Evolutionary conservation across 306 rosid genomes (phyloP).

Genomic region (Quercus cerris): DNA sequence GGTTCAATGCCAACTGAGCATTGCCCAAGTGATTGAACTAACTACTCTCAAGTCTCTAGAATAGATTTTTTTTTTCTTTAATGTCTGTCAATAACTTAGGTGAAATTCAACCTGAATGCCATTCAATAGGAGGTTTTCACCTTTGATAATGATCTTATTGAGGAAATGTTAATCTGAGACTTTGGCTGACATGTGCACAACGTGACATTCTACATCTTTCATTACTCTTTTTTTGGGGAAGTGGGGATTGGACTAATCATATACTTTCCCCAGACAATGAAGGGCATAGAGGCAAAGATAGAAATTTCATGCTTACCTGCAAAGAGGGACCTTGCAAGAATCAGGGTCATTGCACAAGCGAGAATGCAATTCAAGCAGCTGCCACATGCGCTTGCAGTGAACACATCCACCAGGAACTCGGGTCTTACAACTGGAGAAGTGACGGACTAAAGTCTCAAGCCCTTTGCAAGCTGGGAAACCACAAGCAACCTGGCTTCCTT

Average conservation of each 20-base stretch:
- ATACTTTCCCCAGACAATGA: not conserved
- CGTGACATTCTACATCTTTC: too few species aligned
- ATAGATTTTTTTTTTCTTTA: too few species aligned
- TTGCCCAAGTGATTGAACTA: too few species aligned
- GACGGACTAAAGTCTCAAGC: conserved; percentile 48
- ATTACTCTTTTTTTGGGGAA: too few species aligned
- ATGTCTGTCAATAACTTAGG: not conserved
- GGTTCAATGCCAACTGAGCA: too few species aligned
- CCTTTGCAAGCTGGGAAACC: conserved; percentile 51
- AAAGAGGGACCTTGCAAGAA: conserved; percentile 55
- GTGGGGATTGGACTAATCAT: too few species aligned
- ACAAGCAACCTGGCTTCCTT: conserved; percentile 35
- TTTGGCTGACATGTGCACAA: too few species aligned
- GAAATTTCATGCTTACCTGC: conserved; percentile 29
- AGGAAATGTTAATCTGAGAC: too few species aligned
- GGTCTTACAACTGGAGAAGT: conserved; percentile 44
- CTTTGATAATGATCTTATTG: too few species aligned
- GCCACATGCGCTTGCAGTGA: conserved; percentile 68
- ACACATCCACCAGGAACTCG: conserved; percentile 51
- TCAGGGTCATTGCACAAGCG: conserved; percentile 47
- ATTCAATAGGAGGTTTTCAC: too few species aligned
- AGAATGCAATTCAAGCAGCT: conserved; percentile 55
- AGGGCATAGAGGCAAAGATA: not conserved
- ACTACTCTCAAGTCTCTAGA: too few species aligned
- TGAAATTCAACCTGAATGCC: not conserved